A percentile compares a stretch with the other conserved stretches of the same genome.
These are phyloP conservation scores for Microbotryum intermedium DNA, from an alignment of 1,284 basidiomycete species.

Conservation along the genomic window DNA sequence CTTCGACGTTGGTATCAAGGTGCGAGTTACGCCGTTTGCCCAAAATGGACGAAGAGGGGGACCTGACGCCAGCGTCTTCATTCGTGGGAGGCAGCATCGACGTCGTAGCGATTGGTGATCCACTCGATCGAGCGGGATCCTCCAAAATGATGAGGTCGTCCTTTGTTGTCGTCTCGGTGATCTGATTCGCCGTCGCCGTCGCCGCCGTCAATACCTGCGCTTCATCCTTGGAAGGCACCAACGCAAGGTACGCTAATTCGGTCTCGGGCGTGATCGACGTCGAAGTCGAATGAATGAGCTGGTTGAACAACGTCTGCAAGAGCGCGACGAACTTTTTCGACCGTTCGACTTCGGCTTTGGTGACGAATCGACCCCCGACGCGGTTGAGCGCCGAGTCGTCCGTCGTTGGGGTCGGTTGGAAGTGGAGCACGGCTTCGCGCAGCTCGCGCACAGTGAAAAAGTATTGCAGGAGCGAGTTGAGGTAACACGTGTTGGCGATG, in stretches of 20 bases:
- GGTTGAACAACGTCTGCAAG: slow-evolving; percentile 66
- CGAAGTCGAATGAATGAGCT: slow-evolving; percentile 59
- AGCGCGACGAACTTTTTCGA: slow-evolving; percentile 75
- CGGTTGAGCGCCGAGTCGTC: slow-evolving; percentile 57
- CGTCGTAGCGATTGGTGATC: no score
- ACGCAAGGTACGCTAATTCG: slow-evolving; percentile 82
- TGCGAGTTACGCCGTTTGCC: no score
- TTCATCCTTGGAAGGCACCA: slow-evolving; percentile 81
- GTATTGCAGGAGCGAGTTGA: slow-evolving; percentile 81
- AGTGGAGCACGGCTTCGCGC: slow-evolving; percentile 60
- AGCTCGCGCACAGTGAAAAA: slow-evolving; percentile 90
- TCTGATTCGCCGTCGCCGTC: not conserved
- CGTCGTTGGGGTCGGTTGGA: slow-evolving; percentile 35
- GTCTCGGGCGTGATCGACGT: slow-evolving; percentile 70
- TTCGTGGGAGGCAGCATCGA: no score
- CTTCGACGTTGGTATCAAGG: no score
- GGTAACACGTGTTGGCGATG: slow-evolving; percentile 85
- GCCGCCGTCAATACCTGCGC: not conserved
- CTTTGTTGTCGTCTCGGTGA: not conserved
- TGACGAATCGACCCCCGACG: slow-evolving; percentile 76
- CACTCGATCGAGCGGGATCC: no score
- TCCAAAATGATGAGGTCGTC: no score
- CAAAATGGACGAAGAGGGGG: no score
- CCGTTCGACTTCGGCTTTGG: slow-evolving; percentile 64
- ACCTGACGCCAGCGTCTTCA: no score